These are phyloP conservation scores for Oryza glaberrima DNA, from an alignment of 176 grass and related monocot genomes.

Conservation along the genomic window DNA sequence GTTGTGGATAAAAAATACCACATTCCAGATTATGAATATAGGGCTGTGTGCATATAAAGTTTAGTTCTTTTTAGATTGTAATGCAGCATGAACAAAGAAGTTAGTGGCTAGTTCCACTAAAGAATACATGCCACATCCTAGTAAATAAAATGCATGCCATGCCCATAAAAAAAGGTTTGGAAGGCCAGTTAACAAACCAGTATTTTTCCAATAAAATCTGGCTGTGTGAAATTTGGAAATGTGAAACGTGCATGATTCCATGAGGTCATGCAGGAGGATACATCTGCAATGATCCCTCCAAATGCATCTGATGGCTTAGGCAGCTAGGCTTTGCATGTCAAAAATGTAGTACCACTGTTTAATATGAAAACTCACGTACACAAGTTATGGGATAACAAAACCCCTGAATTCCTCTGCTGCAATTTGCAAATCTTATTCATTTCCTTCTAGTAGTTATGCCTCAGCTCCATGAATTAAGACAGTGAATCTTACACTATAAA, in stretches of 20 bases:
- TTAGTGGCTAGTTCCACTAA: conserved; percentile 15
- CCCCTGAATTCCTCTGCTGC: background rate
- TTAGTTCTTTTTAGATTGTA: conserved; percentile 3
- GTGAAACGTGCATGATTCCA: conserved; percentile 29
- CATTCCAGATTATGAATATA: conserved; percentile 21
- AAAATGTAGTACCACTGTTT: conserved; percentile 25
- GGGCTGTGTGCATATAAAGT: background rate
- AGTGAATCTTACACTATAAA: too few species aligned
- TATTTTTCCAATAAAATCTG: conserved; percentile 25
- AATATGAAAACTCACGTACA: conserved; percentile 5
- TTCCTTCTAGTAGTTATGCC: background rate
- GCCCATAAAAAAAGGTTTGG: background rate
- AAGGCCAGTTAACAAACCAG: conserved; percentile 16
- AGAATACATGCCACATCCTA: background rate
- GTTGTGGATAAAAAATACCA: background rate
- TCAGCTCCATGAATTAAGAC: background rate
- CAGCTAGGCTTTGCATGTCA: conserved; percentile 28
- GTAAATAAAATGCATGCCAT: background rate
- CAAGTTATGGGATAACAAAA: conserved; percentile 20
- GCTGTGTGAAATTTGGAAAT: background rate
- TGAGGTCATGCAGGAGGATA: conserved; percentile 25
- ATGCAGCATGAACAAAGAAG: background rate
- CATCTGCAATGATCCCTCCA: conserved; percentile 39
- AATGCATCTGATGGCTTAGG: conserved; percentile 39
- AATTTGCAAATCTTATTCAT: background rate